Conservation (phyloP, 768 basidiomycete genomes). For the Hericium coralloides region DNA sequence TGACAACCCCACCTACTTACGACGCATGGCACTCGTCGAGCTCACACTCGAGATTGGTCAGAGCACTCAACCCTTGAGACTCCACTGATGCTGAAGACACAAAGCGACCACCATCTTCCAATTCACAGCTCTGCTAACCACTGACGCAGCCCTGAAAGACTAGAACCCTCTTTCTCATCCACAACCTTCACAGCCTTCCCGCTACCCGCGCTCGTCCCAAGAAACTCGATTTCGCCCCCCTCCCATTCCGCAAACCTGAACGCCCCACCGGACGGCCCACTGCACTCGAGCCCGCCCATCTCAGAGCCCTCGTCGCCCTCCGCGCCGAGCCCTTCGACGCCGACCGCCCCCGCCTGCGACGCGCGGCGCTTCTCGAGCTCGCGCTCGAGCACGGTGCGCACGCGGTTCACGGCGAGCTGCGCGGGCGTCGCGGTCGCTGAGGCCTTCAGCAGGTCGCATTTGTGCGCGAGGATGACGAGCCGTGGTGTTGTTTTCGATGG, state of each 20-base stretch:
- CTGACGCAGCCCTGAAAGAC: not conserved
- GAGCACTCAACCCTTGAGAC: no score
- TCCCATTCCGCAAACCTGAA: conserved; percentile 83
- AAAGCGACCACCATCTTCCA: no score
- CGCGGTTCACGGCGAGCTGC: conserved; percentile 58
- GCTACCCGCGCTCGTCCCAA: conserved; percentile 45
- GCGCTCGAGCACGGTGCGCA: conserved; percentile 71
- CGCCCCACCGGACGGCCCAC: conserved; percentile 35
- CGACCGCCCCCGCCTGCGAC: conserved; percentile 56
- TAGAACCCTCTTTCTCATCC: conserved; percentile 24
- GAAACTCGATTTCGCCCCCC: conserved; percentile 66
- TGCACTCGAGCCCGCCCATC: conserved; percentile 69
- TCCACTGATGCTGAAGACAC: no score
- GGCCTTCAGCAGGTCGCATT: conserved; percentile 59
- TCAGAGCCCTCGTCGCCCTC: conserved; percentile 47
- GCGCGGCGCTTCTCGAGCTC: conserved; percentile 72
- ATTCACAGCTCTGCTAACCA: conserved; percentile 1
- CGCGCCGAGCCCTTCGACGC: conserved; percentile 64
- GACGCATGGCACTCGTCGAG: no score
- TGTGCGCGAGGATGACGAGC: conserved; percentile 67
- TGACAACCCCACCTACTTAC: no score
- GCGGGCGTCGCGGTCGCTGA: conserved; percentile 26
- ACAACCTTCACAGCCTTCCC: conserved; percentile 20
- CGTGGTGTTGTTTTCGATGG: conserved; percentile 56
- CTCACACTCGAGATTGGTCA: no score